Conservation (phyloP, 1,139 yeast genomes). For the Debaryomyces coudertii region DNA sequence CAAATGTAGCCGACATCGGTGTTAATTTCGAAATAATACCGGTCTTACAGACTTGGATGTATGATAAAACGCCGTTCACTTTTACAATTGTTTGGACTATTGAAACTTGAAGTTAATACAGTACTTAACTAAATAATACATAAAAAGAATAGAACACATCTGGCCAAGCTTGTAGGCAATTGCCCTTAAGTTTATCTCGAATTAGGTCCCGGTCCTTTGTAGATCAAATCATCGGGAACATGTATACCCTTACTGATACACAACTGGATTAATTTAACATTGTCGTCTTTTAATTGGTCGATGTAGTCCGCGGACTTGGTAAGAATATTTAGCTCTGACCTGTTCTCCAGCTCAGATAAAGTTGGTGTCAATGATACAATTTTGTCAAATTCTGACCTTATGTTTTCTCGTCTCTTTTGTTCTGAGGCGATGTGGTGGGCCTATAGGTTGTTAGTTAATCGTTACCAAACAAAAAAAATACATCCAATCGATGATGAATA, state of each 20-base stretch:
- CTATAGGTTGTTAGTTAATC: slow-evolving; percentile 20
- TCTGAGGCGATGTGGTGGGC: slow-evolving; percentile 57
- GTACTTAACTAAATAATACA: slow-evolving; percentile 7
- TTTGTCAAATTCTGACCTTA: slow-evolving; percentile 49
- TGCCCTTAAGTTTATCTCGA: slow-evolving; percentile 17
- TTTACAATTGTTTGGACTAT: slow-evolving; percentile 28
- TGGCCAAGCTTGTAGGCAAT: background rate
- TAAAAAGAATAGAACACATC: background rate
- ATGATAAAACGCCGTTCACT: slow-evolving; percentile 21
- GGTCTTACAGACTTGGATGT: slow-evolving; percentile 9
- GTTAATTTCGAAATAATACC: slow-evolving; percentile 5
- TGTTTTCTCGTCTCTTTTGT: slow-evolving; percentile 51
- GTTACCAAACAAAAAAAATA: background rate
- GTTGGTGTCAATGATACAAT: slow-evolving; percentile 49
- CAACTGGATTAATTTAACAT: slow-evolving; percentile 36
- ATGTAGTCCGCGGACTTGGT: slow-evolving; percentile 52
- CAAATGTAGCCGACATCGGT: background rate
- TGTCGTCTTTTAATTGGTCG: slow-evolving; percentile 45
- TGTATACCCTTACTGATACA: slow-evolving; percentile 41
- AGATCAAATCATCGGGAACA: slow-evolving; percentile 41
- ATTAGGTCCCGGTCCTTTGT: slow-evolving; percentile 41
- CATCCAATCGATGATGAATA: background rate
- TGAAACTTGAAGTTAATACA: slow-evolving; percentile 17
- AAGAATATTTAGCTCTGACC: slow-evolving; percentile 49
- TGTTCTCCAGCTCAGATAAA: slow-evolving; percentile 44